Percentiles rank a stretch among this genome's conserved stretches.
These are phyloP conservation scores for Colletotrichum navitas DNA, from an alignment of 2,329 filamentous ascomycete species.

Conservation along the genomic window DNA sequence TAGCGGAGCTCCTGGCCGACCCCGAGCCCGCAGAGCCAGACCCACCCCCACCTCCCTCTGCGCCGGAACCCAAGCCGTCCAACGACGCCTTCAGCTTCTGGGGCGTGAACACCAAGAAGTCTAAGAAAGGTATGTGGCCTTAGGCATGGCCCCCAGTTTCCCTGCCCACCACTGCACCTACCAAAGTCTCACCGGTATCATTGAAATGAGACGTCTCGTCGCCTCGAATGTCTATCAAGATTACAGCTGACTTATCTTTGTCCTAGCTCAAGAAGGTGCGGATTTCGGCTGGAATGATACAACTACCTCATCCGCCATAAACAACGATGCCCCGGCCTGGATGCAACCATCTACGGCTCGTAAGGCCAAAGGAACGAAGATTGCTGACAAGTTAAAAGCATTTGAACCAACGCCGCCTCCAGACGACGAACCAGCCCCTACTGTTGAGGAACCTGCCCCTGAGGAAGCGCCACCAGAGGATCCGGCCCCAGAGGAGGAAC, in stretches of 20 bases:
- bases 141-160: slow-evolving; percentile 43
- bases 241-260: slow-evolving; percentile 64
- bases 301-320: slow-evolving; percentile 53
- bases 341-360: slow-evolving; percentile 58
- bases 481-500: slow-evolving; percentile 44
- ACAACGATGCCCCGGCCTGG: slow-evolving; percentile 51
- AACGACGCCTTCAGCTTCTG: slow-evolving; percentile 68
- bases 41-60: slow-evolving; percentile 20
- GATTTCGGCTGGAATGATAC: slow-evolving; percentile 54
- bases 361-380: slow-evolving; percentile 64
- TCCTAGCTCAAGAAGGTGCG: slow-evolving; percentile 59
- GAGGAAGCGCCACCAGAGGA: slow-evolving; percentile 27
- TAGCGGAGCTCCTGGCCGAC: slow-evolving; percentile 57
- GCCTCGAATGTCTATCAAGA: slow-evolving; percentile 53
- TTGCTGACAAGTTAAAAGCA: slow-evolving; percentile 68
- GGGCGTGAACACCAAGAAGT: slow-evolving; percentile 61
- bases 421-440: slow-evolving; percentile 47
- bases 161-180: slow-evolving; percentile 41
- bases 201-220: slow-evolving; percentile 27
- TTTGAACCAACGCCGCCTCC: slow-evolving; percentile 60
- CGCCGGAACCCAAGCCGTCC: slow-evolving; percentile 47
- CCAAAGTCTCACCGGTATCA: slow-evolving; percentile 28
- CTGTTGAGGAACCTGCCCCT: slow-evolving; percentile 42
- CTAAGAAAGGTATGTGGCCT: slow-evolving; percentile 57
- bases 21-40: slow-evolving; percentile 42